These are phyloP conservation scores for Cyclostephanos invisitatus DNA, from an alignment of 108 stramenopile genomes.

Conservation along the genomic window DNA sequence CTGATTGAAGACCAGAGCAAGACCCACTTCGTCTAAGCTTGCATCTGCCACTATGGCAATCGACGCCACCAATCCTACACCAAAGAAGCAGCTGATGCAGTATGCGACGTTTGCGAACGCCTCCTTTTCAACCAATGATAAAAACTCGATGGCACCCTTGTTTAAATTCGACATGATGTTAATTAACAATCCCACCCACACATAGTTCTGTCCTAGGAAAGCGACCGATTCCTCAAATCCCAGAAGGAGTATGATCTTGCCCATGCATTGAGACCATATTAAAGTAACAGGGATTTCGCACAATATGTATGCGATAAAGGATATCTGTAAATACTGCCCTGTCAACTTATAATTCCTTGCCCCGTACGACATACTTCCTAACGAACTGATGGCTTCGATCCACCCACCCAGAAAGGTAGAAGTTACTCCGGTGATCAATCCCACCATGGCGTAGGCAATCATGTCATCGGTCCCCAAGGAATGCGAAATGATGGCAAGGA, in stretches of 20 bases:
- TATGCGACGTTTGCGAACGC: slow-evolving; percentile 10
- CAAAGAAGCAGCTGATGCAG: slow-evolving; percentile 1
- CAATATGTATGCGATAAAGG: slow-evolving; percentile 11
- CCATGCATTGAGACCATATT: slow-evolving; percentile 26
- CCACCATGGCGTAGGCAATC: slow-evolving; percentile 44
- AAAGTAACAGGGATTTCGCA: slow-evolving; percentile 27
- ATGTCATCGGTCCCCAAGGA: slow-evolving; percentile 37
- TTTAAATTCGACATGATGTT: slow-evolving; percentile 14
- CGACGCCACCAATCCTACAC: slow-evolving; percentile 13
- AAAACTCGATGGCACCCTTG: slow-evolving; percentile 7
- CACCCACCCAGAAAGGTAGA: slow-evolving; percentile 29
- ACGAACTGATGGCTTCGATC: slow-evolving; percentile 29
- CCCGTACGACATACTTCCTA: slow-evolving; percentile 35
- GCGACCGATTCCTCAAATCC: slow-evolving; percentile 33
- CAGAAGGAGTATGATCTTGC: slow-evolving; percentile 29
- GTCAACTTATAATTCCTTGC: slow-evolving; percentile 36
- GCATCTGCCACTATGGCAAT: slow-evolving; percentile 4
- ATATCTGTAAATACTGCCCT: slow-evolving; percentile 31
- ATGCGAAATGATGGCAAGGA: slow-evolving; percentile 33
- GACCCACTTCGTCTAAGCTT: slow-evolving; percentile 31
- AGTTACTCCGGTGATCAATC: slow-evolving; percentile 24
- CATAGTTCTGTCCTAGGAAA: slow-evolving; percentile 15
- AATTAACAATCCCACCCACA: slow-evolving; percentile 22
- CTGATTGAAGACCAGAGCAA: slow-evolving; percentile 15
- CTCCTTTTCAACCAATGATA: slow-evolving; percentile 21